Evolutionary conservation across 371 early-diverging fungal species (phyloP), one percentile per base, ranked within the genome.

Genomic region (Choanephora cucurbitarum): DNA sequence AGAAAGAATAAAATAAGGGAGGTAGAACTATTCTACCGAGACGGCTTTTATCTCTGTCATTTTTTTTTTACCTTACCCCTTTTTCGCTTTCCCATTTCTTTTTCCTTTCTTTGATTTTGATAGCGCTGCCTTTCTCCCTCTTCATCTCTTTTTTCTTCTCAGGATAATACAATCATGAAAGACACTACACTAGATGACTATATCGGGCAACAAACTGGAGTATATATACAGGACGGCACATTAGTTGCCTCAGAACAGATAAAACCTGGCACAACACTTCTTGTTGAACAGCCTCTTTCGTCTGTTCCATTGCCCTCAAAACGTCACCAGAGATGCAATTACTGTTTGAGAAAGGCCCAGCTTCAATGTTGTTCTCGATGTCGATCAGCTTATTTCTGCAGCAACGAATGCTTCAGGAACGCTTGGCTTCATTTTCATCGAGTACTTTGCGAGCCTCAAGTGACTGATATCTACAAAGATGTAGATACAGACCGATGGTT

Each of bases 351-450:
- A 19, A 65, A 67, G 48, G 62, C 73, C 18, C 55, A 66, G n/a
- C 54, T 77, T 15, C 78, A 77, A 57, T 75, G 78, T 49, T 77
- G 78, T 31, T 70, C 70, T 10, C 75, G 78, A 11, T 77, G 78
- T 17, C 58, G 64, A 43, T 74, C 78, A 1, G 78, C 78, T 13
- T 77, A 74, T 43, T 77, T 74, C 31, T 77, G 78, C 37, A 72
- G 75, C 24, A 77, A 74, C 19, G 67, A 67, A 13, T 77, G 78
- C 23, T 77, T 77, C 28, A 57, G 75, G 23, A 77, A 74, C 24
- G 78, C 78, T 9, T 77, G 78, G 78, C 57, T 65, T 11, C 75
- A 74, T 44, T 70, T 68, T 22, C 78, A 77, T 50, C 67, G 73
- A 49, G 69, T 72, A 0, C 37, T 75, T 5, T 70, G 73, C 44